A percentile compares a stretch with the other conserved stretches of the same genome.
Conservation (phyloP, 768 basidiomycete species). For the Mycena filopes region DNA sequence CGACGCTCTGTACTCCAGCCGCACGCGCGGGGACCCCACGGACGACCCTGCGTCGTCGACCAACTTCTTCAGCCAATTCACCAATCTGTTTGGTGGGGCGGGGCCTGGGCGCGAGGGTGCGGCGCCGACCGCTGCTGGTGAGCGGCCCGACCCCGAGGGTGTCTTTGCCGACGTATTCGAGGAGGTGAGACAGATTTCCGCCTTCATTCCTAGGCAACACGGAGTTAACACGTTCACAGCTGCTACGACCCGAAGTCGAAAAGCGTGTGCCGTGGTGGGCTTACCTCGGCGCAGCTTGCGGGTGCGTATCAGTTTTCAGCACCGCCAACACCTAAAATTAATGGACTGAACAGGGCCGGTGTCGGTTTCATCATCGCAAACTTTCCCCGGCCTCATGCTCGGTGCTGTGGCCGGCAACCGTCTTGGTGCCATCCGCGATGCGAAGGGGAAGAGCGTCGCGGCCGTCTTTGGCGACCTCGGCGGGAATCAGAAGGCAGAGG, state of each 20-base stretch:
- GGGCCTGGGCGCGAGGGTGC: constrained; percentile 44
- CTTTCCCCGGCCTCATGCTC: constrained; percentile 84
- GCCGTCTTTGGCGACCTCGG: constrained; percentile 85
- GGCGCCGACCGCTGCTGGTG: constrained; percentile 37
- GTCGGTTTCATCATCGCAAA: constrained; percentile 76
- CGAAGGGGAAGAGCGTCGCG: constrained; percentile 94
- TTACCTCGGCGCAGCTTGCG: constrained; percentile 67
- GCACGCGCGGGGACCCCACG: constrained; percentile 60
- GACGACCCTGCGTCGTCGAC: constrained; percentile 74
- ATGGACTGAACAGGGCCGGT: constrained; percentile 65
- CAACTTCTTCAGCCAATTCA: constrained; percentile 81
- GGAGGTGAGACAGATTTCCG: constrained; percentile 63
- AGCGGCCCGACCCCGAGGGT: constrained; percentile 79
- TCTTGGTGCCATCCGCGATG: constrained; percentile 91
- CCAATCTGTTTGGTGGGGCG: constrained; percentile 71
- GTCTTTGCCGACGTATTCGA: constrained; percentile 94
- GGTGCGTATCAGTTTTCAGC: constrained; percentile 39
- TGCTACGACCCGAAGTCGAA: constrained; percentile 86
- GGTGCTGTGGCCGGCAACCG: constrained; percentile 91
- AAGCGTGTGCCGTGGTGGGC: constrained; percentile 64
- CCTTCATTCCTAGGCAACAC: background rate
- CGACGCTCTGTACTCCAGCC: constrained; percentile 71
- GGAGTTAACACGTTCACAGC: constrained; percentile 46
- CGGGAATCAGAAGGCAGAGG: constrained; percentile 88
- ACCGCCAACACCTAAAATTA: constrained; percentile 37